Evolutionary conservation across 179 eudicot species (phyloP).

Genomic region (Amaranthus tricolor): DNA sequence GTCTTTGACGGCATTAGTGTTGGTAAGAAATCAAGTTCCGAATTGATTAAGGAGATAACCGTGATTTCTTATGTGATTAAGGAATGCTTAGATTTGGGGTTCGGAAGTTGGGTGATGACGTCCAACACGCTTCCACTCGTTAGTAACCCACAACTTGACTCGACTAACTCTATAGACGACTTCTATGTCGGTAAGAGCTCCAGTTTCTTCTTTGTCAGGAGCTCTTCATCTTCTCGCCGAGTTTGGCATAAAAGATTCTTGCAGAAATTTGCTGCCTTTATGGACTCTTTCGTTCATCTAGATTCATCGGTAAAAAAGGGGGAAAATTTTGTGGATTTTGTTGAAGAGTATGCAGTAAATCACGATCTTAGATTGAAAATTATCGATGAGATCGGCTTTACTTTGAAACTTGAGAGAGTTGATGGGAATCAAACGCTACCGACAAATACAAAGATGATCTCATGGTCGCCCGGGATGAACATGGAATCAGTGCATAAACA

Average conservation of each 20-base stretch:
- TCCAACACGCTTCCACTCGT: slow-evolving; percentile 51
- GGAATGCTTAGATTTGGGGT: slow-evolving; percentile 56
- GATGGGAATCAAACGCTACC: slow-evolving; percentile 36
- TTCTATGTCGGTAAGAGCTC: slow-evolving; percentile 43
- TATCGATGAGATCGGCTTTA: slow-evolving; percentile 39
- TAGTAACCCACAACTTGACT: slow-evolving; percentile 31
- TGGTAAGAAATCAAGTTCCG: slow-evolving; percentile 32
- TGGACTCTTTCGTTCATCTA: slow-evolving; percentile 26
- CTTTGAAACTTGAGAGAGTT: slow-evolving; percentile 32
- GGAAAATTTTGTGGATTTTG: slow-evolving; percentile 30
- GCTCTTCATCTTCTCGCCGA: slow-evolving; percentile 44
- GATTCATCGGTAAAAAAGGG: slow-evolving; percentile 23
- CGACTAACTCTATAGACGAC: slow-evolving; percentile 31
- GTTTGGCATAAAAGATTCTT: slow-evolving; percentile 49
- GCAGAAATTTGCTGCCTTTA: slow-evolving; percentile 27
- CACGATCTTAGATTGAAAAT: slow-evolving; percentile 34
- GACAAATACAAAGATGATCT: slow-evolving; percentile 39
- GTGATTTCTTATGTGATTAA: slow-evolving; percentile 50
- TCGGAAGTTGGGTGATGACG: slow-evolving; percentile 54
- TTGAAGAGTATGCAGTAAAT: slow-evolving; percentile 37
- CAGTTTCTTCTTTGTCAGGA: slow-evolving; percentile 39
- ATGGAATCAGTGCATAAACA: slow-evolving; percentile 38
- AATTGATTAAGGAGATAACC: slow-evolving; percentile 42
- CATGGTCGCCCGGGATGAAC: slow-evolving; percentile 58
- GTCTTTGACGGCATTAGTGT: slow-evolving; percentile 36